phyloP scores from a whole-genome alignment of 352 stramenopile genomes.

The Globisporangium polare region DNA sequence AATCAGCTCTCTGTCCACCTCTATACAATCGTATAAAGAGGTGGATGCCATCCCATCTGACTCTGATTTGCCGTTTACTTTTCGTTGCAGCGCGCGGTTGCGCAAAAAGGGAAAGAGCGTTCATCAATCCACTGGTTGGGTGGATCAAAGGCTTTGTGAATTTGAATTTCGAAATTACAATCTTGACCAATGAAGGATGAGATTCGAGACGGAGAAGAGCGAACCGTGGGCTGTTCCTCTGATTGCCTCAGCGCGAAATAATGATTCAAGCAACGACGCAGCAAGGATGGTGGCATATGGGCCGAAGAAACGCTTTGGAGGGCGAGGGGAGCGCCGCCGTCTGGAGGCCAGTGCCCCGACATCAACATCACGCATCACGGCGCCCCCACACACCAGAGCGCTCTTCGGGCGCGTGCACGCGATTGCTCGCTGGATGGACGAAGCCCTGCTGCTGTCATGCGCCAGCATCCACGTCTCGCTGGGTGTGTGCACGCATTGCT shows the following conservation, averaged over 20 bases:
- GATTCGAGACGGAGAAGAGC: neutral
- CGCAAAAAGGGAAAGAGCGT: no score
- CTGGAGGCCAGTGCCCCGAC: neutral
- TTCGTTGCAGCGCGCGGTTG: no score
- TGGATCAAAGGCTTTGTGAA: no score
- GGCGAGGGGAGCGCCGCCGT: neutral
- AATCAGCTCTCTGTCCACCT: no score
- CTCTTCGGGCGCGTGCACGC: neutral
- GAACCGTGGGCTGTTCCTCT: neutral
- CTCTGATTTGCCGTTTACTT: no score
- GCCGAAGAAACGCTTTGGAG: neutral
- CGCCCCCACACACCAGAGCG: neutral
- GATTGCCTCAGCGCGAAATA: conserved; percentile 3
- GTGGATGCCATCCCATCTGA: no score
- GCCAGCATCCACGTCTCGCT: neutral
- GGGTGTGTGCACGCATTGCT: neutral
- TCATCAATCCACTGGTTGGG: no score
- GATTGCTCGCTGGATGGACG: conserved; percentile 2
- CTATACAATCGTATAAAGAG: no score
- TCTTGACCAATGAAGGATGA: neutral
- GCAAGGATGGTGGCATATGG: neutral
- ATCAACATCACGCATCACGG: neutral
- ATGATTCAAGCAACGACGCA: neutral
- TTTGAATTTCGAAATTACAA: neutral
- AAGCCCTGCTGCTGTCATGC: neutral